Percentiles rank a stretch among this genome's conserved stretches.
Conservation (phyloP, 2,329 filamentous ascomycete genomes). For the Trichothecium sympodiale region DNA sequence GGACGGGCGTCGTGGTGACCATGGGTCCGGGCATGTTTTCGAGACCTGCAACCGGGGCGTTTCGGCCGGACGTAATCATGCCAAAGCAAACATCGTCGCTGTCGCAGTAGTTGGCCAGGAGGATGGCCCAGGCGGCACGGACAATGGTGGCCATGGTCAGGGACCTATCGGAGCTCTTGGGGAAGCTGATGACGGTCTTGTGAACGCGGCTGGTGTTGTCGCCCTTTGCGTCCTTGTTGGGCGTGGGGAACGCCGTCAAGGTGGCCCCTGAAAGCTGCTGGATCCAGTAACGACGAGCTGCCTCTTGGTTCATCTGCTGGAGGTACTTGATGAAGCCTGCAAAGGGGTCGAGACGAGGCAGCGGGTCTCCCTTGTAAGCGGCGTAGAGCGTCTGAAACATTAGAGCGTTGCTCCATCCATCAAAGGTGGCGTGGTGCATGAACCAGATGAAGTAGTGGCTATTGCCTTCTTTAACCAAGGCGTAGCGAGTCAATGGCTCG, state of each 20-base stretch:
- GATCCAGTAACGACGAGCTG: conserved; percentile 5
- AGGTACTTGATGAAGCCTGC: conserved; percentile 6
- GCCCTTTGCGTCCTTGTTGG: not conserved
- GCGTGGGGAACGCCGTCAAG: conserved; percentile 2
- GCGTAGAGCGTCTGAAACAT: conserved; percentile 2
- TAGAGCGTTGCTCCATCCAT: conserved; percentile 11
- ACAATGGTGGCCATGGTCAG: conserved; percentile 11
- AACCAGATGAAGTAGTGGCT: conserved; percentile 11
- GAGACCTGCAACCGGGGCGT: conserved; percentile 8
- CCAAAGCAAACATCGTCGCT: conserved; percentile 13
- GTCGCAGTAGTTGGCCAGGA: conserved; percentile 8
- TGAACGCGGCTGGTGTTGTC: not conserved
- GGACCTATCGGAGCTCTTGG: conserved; percentile 3
- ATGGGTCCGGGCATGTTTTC: conserved; percentile 8
- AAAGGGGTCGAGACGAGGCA: conserved; percentile 2
- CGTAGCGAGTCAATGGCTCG: conserved; percentile 4
- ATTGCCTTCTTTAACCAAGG: not conserved
- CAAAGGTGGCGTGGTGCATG: conserved; percentile 15
- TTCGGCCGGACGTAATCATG: conserved; percentile 11
- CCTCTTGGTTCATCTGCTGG: conserved; percentile 1
- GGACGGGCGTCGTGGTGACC: conserved; percentile 9
- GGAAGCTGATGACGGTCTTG: conserved; percentile 2
- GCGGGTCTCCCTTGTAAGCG: not conserved
- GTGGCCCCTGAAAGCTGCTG: conserved; percentile 4
- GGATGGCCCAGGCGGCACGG: conserved; percentile 17